A percentile compares a stretch with the other conserved stretches of the same genome.
Evolutionary conservation across 768 basidiomycete genomes (phyloP).

Genomic region (Naganishia onofrii): DNA sequence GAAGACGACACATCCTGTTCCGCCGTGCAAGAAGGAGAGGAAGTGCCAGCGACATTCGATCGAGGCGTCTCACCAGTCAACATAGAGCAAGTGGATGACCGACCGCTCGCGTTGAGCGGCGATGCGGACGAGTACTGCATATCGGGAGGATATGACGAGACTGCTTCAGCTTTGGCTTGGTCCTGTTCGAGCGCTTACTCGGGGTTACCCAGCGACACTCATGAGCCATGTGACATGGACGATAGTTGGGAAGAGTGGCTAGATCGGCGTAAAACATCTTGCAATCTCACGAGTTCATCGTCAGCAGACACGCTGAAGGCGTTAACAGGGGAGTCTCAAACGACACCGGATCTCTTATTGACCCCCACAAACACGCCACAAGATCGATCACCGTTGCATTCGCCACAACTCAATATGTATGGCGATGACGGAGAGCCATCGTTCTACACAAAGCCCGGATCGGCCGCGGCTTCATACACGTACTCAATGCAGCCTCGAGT

Average conservation of each 20-base stretch:
- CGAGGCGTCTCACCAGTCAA: not conserved
- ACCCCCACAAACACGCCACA: constrained; percentile 10
- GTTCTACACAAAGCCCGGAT: not conserved
- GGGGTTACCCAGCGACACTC: not conserved
- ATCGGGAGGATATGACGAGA: not conserved
- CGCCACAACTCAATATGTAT: not conserved
- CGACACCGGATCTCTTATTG: not conserved
- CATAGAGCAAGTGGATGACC: not conserved
- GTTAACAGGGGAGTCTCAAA: not conserved
- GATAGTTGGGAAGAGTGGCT: constrained; percentile 49
- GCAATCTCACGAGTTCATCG: constrained; percentile 3
- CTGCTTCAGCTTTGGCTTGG: constrained; percentile 26
- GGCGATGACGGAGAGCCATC: not conserved
- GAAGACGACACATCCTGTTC: constrained; percentile 2
- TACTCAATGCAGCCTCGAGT: not conserved
- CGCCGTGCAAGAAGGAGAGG: not conserved
- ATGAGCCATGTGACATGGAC: constrained; percentile 26
- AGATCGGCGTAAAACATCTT: constrained; percentile 35
- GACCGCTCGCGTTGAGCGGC: not conserved
- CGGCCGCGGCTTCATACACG: not conserved
- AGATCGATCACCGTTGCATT: not conserved
- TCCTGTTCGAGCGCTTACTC: constrained; percentile 7
- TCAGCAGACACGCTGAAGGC: constrained; percentile 13
- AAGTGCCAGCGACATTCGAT: not conserved
- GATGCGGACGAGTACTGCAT: constrained; percentile 2